These are phyloP conservation scores for Thermothielavioides terrestris DNA, from an alignment of 495 filamentous ascomycete genomes.

Conservation along the genomic window DNA sequence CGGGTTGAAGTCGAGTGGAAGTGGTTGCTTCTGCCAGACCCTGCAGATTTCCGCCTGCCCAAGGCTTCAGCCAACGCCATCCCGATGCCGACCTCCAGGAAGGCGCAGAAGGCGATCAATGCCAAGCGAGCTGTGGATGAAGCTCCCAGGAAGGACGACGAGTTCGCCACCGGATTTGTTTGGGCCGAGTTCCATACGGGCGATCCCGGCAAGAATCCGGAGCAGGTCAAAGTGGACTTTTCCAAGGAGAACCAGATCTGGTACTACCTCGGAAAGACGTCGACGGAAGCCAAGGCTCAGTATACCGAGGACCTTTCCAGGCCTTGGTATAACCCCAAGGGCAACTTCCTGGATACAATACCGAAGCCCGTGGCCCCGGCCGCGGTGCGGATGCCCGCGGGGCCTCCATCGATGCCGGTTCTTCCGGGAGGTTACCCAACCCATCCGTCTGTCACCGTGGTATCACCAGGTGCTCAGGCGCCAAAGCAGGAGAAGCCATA, in stretches of 20 bases:
- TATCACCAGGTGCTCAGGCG: neutral
- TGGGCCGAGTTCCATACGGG: slow-evolving; percentile 78
- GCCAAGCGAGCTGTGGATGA: slow-evolving; percentile 51
- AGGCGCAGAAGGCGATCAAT: slow-evolving; percentile 49
- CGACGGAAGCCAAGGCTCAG: slow-evolving; percentile 85
- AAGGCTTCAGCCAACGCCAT: slow-evolving; percentile 53
- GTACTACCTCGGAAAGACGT: slow-evolving; percentile 79
- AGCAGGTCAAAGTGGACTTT: slow-evolving; percentile 55
- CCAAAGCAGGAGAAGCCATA: slow-evolving; percentile 41
- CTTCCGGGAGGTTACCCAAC: slow-evolving; percentile 11
- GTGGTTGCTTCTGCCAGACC: slow-evolving; percentile 60
- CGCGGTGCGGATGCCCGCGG: slow-evolving; percentile 15
- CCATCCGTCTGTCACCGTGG: neutral
- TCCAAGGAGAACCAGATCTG: slow-evolving; percentile 65
- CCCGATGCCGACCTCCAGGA: slow-evolving; percentile 46
- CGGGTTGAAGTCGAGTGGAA: slow-evolving; percentile 69
- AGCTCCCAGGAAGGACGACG: slow-evolving; percentile 57
- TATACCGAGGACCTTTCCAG: slow-evolving; percentile 75
- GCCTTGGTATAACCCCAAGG: slow-evolving; percentile 45
- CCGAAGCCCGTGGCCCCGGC: slow-evolving; percentile 44
- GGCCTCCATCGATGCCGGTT: slow-evolving; percentile 14
- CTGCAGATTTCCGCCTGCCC: slow-evolving; percentile 53
- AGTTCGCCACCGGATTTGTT: slow-evolving; percentile 56
- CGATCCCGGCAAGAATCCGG: slow-evolving; percentile 33
- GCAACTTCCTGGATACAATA: slow-evolving; percentile 55